Evolutionary conservation across 2,329 filamentous ascomycete genomes (phyloP), one percentile per base, ranked within the genome.

Genomic region (Dothidotthia symphoricarpi): DNA sequence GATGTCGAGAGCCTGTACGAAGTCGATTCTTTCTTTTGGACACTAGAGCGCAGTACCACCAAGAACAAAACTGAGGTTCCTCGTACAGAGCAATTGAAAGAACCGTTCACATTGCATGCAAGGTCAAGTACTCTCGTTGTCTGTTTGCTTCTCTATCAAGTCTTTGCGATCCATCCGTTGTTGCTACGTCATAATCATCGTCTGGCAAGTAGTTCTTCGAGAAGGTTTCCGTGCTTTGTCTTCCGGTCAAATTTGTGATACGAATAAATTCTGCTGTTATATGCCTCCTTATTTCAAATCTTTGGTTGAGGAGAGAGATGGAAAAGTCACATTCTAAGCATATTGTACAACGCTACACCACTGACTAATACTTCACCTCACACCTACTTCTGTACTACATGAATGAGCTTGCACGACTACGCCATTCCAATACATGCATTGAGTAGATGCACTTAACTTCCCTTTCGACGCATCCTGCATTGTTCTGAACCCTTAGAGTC

Each of bases 241-340:
- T 24, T 27, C 14, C 27, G 34, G n/a, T 32, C 12, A n/a, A n/a
- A 15, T 31, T 36, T 31, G 28, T 42, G 35, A 49, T 39, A 47
- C 43, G 42, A 39, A 34, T 41, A 32, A 39, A 49, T 26, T 45
- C 43, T 36, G 17, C 38, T 49, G 38, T 47, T 45, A 28, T 49
- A 34, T 45, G 36, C 53, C 39, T 43, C 43, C 44, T 51, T 33
- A 40, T 39, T 43, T 36, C 29, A 50, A 46, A 45, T 30, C 17
- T 36, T 34, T 34, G 37, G 40, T 45, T 28, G 31, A 41, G 30
- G 41, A 43, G 37, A 43, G 33, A 35, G 19, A 44, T 49, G 47
- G 49, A 41, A 39, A 36, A 52, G 59, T 61, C 61, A 63, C 62
- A 59, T 61, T 59, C 55, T 54, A 48, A 30, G 43, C 41, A 55